Conservation (phyloP, 768 basidiomycete genomes). For the Hericium erinaceus region DNA sequence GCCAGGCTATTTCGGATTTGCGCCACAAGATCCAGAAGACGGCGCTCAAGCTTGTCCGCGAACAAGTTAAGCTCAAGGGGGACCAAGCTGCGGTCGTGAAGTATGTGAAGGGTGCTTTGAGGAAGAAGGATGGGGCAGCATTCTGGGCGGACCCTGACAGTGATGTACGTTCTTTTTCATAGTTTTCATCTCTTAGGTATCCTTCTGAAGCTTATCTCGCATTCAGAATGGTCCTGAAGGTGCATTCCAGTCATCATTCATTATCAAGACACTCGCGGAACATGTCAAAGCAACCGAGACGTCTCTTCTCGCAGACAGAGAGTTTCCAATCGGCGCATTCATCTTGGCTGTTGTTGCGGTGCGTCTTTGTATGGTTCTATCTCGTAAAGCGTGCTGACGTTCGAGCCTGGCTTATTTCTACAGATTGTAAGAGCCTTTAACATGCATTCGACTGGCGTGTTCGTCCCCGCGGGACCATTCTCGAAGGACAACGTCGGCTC, state of each 20-base stretch:
- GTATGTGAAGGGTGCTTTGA: not conserved
- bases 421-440: not conserved
- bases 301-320: not conserved
- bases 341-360: not conserved
- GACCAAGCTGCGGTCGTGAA: not conserved
- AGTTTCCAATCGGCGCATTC: not conserved
- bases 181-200: not conserved
- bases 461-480: not conserved
- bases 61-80: not conserved
- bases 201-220: not conserved
- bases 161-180: not conserved
- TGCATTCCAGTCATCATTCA: not conserved
- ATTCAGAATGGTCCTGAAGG: not conserved
- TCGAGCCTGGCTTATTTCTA: not conserved
- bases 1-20: not conserved
- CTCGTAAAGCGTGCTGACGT: not conserved
- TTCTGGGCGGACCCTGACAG: not conserved
- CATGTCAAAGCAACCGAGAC: not conserved
- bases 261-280: not conserved
- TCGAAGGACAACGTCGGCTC: not conserved
- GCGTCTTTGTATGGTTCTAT: not conserved
- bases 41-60: not conserved
- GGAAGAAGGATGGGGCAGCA: not conserved
- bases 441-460: not conserved
- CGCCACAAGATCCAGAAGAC: not conserved